Base-by-base conservation (phyloP, 331 rosid species). In the Pyracantha coccinea region DNA sequence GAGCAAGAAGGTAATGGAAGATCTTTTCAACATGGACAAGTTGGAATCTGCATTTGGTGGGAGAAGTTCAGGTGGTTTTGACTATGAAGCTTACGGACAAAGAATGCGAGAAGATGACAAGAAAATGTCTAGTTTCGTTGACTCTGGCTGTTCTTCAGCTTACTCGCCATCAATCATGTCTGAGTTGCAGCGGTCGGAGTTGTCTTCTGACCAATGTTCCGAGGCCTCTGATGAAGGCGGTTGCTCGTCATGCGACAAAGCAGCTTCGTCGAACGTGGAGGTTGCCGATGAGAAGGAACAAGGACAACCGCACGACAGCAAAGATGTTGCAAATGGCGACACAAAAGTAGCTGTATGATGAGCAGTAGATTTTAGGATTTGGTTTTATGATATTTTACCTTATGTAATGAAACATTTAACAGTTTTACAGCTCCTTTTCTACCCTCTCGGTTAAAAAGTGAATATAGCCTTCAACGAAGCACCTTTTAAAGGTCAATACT, bases 1-100 rank as follows among this genome's bases (percentile, higher is more conserved):
- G 69, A 87, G 95, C 80, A 72, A 74, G 81, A 72, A 45, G 91
- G 75, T 79, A 68, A 85, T 92, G 88, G 87, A 87, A 78, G 96
- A 92, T 72, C 50, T 86, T 54, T 89, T 92, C 32, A 82, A 86
- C 75, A 58, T 75, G 80, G 88, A 90, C 53, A 86, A 75, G 76
- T 72, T 92, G 80, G 97, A 92, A 83, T 28, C 80, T 14, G 68
- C 77, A 72, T 92, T 88, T 73, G 97, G 97, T 25, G 97, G 97
- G 61, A 86, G 72, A 60, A 80, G 69, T 67, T 16, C 84, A 8
- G 73, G 6, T 15, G 89, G 81, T 45, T 83, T 86, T 21, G 77
- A 87, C 80, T 79, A 69, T 20, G 84, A 88, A 79, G 81, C 80
- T 68, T 88, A 84, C 76, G 91, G 88, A 5, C 74, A 61, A 60